Percentiles rank a stretch among this genome's conserved stretches.
phyloP scores from a whole-genome alignment of 2,329 filamentous ascomycete species.

The Trichoderma aggressivum region DNA sequence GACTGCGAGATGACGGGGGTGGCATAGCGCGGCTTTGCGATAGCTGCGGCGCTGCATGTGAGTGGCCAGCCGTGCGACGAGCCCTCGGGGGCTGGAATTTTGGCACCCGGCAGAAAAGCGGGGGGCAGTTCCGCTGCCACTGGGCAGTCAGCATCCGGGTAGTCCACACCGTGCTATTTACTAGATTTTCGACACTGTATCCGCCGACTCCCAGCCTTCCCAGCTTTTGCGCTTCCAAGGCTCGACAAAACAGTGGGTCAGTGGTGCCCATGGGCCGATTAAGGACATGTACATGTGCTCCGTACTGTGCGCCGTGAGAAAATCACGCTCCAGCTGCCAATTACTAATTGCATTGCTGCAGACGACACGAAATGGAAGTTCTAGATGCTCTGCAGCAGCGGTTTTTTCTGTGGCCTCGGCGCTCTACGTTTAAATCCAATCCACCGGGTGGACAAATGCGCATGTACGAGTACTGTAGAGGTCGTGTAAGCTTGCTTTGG shows the following conservation, averaged over 20 bases:
- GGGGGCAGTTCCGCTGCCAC: not conserved
- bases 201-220: slow-evolving; percentile 5
- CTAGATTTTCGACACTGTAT: not conserved
- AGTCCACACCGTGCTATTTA: not conserved
- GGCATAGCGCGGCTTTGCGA: not conserved
- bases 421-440: not conserved
- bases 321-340: not conserved
- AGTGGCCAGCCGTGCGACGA: not conserved
- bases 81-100: not conserved
- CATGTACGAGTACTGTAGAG: not conserved
- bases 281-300: slow-evolving; percentile 2
- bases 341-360: slow-evolving; percentile 7
- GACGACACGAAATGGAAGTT: not conserved
- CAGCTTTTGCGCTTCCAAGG: not conserved
- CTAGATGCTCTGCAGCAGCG: not conserved
- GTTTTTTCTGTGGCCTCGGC: not conserved
- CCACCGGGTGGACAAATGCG: not conserved
- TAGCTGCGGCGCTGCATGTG: not conserved
- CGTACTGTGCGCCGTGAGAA: not conserved
- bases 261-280: slow-evolving; percentile 9
- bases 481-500: not conserved
- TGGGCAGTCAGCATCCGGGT: slow-evolving; percentile 1
- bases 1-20: not conserved
- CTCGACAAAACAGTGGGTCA: not conserved
- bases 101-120: slow-evolving; percentile 10